Evolutionary conservation across 2,329 filamentous ascomycete species (phyloP), one percentile per base, ranked within the genome.

Genomic region (Aspergillus pseudoglaucus): DNA sequence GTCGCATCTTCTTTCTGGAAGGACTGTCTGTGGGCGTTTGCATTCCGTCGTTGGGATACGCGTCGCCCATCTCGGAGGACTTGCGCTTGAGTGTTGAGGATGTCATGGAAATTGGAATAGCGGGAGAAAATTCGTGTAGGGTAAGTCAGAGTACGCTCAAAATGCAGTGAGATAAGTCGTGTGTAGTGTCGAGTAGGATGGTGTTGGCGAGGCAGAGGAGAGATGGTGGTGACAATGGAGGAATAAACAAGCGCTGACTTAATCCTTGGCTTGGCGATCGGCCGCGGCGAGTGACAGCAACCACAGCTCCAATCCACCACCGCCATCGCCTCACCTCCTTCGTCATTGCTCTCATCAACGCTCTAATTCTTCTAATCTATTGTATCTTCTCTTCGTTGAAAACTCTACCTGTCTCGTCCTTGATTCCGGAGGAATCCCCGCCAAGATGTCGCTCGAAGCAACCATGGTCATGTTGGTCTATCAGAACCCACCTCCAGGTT

Each of bases 361-460:
- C 45, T 35, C 27, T 44, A 12, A 6, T 4, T 17, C 15, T 6
- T 27, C 17, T 17, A 27, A 7, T 27, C 15, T 9, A 10, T 22
- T 42, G 8, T 23, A 15, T 17, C n/a, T 17, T 6, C 9, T 43
- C 14, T 7, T 43, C 8, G 23, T 12, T 30, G 45, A 35, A 48
- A 47, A 10, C 8, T n/a, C 2, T 18, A 18, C n/a, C 9, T 37
- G n/a, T 37, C n/a, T 5, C 6, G 3, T 17, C n/a, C 10, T n/a
- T 32, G 8, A 46, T 33, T 39, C 52, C 43, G 42, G 42, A 47
- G 46, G 45, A 47, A 57, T 49, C 55, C 62, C 70, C 70, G 73
- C 70, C 83, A 90, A 79, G 66, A 98, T 98, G 93, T 88, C 85
- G 74, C 85, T 98, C 73, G 93, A 98, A 84, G 94, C 93, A 76